A percentile compares a stretch with the other conserved stretches of the same genome.
phyloP scores from a whole-genome alignment of 257 asterid species.

The Fraxinus excelsior region DNA sequence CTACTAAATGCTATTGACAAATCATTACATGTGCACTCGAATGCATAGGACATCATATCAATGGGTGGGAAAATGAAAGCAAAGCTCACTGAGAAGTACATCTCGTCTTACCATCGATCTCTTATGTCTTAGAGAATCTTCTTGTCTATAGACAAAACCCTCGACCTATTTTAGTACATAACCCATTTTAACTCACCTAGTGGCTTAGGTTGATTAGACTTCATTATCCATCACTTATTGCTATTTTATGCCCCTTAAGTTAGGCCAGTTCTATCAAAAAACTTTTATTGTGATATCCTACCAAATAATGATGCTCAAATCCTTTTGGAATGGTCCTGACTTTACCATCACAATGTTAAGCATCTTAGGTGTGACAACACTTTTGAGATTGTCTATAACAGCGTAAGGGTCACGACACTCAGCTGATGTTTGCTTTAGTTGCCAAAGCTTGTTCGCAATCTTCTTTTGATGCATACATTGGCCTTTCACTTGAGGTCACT shows the following conservation, averaged over 20 bases:
- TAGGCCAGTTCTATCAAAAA: accelerated
- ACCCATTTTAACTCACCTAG: not conserved
- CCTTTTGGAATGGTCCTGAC: not conserved
- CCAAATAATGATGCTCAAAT: not conserved
- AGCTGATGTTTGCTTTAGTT: too few relatives aligned
- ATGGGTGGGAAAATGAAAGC: not conserved
- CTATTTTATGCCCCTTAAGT: not conserved
- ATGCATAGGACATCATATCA: not conserved
- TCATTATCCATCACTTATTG: not conserved
- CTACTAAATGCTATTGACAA: not conserved
- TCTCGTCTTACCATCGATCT: not conserved
- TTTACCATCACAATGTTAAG: too few relatives aligned
- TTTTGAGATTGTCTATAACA: not conserved
- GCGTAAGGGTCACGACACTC: not conserved
- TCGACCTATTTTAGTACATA: not conserved
- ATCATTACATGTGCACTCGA: not conserved
- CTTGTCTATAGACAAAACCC: not conserved
- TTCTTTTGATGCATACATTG: too few relatives aligned
- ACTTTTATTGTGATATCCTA: not conserved
- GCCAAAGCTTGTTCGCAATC: too few relatives aligned
- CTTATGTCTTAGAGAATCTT: not conserved
- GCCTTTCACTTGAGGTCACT: too few relatives aligned
- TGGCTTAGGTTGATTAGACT: not conserved
- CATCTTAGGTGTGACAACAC: not conserved
- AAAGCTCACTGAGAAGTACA: not conserved